These are phyloP conservation scores for Trypanosoma brucei DNA, from an alignment of 208 protist genomes.

Conservation along the genomic window DNA sequence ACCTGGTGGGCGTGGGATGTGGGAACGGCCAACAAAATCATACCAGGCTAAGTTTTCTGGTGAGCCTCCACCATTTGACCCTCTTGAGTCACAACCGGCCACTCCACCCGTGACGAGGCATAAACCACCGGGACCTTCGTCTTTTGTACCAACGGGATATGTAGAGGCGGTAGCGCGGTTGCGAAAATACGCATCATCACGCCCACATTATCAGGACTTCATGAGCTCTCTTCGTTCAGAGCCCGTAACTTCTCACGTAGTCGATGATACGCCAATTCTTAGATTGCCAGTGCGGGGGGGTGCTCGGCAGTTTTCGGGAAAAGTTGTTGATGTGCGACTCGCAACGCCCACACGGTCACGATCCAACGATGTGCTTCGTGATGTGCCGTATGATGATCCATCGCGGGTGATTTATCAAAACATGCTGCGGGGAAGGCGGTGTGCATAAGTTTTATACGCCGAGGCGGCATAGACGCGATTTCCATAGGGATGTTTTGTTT, in stretches of 20 bases:
- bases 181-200: constrained; percentile 36
- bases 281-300: constrained; percentile 37
- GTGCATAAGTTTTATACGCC: not conserved
- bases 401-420: constrained; percentile 20
- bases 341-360: constrained; percentile 16
- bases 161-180: constrained; percentile 73
- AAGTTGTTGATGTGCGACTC: constrained; percentile 49
- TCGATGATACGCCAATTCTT: constrained; percentile 46
- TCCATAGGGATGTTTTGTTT: too few species aligned
- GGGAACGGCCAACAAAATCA: constrained; percentile 58
- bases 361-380: not conserved
- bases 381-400: constrained; percentile 21
- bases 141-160: constrained; percentile 62
- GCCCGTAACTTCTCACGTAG: not conserved
- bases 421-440: constrained; percentile 5
- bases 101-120: constrained; percentile 55
- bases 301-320: constrained; percentile 1
- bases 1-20: constrained; percentile 1
- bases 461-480: too few species aligned
- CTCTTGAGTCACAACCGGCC: constrained; percentile 22
- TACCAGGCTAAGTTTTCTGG: constrained; percentile 46
- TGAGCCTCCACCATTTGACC: constrained; percentile 19
- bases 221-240: constrained; percentile 15
- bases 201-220: constrained; percentile 15
- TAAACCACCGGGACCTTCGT: constrained; percentile 49